A percentile compares a stretch with the other conserved stretches of the same genome.
Conservation (phyloP, 495 filamentous ascomycete species). For the Niebla homalea region DNA sequence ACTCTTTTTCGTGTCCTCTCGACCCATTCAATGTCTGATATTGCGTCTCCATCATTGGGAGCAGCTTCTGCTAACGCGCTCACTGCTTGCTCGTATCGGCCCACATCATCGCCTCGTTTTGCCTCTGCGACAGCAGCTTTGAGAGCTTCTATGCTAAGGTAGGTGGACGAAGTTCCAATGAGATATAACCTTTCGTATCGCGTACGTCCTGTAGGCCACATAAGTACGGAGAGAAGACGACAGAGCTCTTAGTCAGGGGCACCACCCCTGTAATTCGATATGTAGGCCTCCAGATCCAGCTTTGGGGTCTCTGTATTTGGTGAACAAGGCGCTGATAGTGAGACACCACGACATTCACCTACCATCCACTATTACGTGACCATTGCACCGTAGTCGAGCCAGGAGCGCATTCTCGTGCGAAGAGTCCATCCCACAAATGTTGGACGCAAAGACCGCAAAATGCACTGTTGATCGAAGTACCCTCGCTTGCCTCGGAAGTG, state of each 20-base stretch:
- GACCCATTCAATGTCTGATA: slow-evolving; percentile 57
- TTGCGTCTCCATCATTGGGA: slow-evolving; percentile 54
- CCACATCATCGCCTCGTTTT: slow-evolving; percentile 57
- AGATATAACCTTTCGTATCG: slow-evolving; percentile 66
- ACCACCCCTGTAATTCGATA: slow-evolving; percentile 77
- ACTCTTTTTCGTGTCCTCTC: slow-evolving; percentile 47
- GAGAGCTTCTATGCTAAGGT: slow-evolving; percentile 67
- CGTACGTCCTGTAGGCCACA: slow-evolving; percentile 41
- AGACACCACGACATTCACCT: too few species aligned
- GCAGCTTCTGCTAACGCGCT: slow-evolving; percentile 47
- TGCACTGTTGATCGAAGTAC: too few species aligned
- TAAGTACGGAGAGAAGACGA: background rate
- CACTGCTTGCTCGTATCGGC: slow-evolving; percentile 55
- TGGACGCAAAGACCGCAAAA: too few species aligned
- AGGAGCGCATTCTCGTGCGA: too few species aligned
- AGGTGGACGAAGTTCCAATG: slow-evolving; percentile 65
- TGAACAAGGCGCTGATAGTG: background rate
- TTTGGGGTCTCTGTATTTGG: slow-evolving; percentile 56
- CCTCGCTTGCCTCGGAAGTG: too few species aligned
- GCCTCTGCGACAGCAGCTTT: slow-evolving; percentile 65
- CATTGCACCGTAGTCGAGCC: too few species aligned
- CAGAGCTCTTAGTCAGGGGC: background rate
- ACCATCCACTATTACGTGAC: too few species aligned
- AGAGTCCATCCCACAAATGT: too few species aligned
- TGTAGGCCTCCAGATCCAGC: slow-evolving; percentile 85